Evolutionary conservation across 352 stramenopile species (phyloP).

Genomic region (Hyaloperonospora arabidopsidis): DNA sequence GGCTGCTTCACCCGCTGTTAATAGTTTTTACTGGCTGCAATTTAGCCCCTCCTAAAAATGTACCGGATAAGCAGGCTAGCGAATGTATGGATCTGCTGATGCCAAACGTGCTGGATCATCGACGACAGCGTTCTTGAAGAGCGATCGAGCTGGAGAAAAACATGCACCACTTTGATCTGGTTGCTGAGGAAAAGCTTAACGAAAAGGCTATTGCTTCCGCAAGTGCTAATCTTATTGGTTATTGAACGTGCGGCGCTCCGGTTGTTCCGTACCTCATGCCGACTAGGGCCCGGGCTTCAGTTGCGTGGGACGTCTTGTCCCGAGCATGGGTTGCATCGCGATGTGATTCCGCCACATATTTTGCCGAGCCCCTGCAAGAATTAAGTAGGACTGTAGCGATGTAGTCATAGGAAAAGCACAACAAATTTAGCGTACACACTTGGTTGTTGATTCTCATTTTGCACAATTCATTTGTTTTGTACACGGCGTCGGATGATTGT

Average conservation of each 20-base stretch:
- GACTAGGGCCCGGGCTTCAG: slow-evolving; percentile 98
- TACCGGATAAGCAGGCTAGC: slow-evolving; percentile 93
- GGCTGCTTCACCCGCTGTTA: too few species aligned
- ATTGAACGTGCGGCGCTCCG: too few species aligned
- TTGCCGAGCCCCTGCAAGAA: slow-evolving; percentile 91
- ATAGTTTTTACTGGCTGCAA: too few species aligned
- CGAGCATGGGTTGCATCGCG: slow-evolving; percentile 98
- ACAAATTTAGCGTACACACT: slow-evolving; percentile 21
- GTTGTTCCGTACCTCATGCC: slow-evolving; percentile 93
- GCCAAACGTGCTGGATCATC: slow-evolving; percentile 94
- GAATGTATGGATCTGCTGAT: slow-evolving; percentile 96
- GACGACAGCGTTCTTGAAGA: slow-evolving; percentile 95
- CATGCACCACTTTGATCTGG: slow-evolving; percentile 45
- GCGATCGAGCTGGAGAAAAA: slow-evolving; percentile 84
- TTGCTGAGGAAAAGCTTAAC: slow-evolving; percentile 56
- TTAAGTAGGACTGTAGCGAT: slow-evolving; percentile 1
- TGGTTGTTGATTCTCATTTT: slow-evolving; percentile 20
- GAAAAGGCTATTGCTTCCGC: slow-evolving; percentile 32
- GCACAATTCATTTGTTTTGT: slow-evolving; percentile 28
- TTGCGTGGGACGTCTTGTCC: slow-evolving; percentile 95
- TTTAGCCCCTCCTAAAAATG: too few species aligned
- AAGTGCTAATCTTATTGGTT: slow-evolving; percentile 91
- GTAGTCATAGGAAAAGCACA: slow-evolving; percentile 6
- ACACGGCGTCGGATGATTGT: slow-evolving; percentile 12
- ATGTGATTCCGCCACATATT: slow-evolving; percentile 95